Evolutionary conservation across 345 rosid genomes (phyloP).

Genomic region (Pistacia atlantica): DNA sequence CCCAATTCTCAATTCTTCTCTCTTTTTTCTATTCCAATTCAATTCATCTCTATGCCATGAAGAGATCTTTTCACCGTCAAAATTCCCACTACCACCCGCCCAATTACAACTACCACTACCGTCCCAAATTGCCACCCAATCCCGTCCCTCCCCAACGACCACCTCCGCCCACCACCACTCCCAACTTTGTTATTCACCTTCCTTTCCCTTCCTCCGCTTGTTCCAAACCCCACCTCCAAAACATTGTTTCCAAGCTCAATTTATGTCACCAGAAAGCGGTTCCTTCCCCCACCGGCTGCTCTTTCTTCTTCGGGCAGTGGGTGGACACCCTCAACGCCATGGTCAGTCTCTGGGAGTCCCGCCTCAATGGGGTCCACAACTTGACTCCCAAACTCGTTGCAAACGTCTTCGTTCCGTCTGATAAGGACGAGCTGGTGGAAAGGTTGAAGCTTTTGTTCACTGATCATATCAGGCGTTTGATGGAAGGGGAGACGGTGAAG

Average conservation of each 20-base stretch:
- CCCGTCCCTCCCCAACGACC: neutral
- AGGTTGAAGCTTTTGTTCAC: constrained; percentile 41
- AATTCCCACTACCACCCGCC: neutral
- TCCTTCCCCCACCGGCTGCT: constrained; percentile 25
- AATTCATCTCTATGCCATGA: constrained; percentile 19
- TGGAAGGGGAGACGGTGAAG: constrained; percentile 46
- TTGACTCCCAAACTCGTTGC: constrained; percentile 35
- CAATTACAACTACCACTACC: neutral
- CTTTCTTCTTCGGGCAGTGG: constrained; percentile 46
- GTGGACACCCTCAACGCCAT: constrained; percentile 42
- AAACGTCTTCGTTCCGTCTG: constrained; percentile 40
- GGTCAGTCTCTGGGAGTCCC: constrained; percentile 43
- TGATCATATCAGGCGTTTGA: constrained; percentile 33
- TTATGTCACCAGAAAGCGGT: constrained; percentile 18
- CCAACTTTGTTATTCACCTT: constrained; percentile 14
- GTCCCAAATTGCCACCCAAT: constrained; percentile 7
- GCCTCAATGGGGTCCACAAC: constrained; percentile 38
- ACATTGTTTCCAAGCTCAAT: constrained; percentile 7
- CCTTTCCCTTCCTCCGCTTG: neutral
- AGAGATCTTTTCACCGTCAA: neutral
- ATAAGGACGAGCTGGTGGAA: constrained; percentile 40
- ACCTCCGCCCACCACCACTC: neutral
- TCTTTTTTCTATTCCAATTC: neutral
- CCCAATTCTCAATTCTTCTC: neutral
- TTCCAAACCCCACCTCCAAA: neutral